Percentiles rank a stretch among this genome's conserved stretches.
phyloP scores from a whole-genome alignment of 179 eudicot genomes.

The Dionaea muscipula region DNA sequence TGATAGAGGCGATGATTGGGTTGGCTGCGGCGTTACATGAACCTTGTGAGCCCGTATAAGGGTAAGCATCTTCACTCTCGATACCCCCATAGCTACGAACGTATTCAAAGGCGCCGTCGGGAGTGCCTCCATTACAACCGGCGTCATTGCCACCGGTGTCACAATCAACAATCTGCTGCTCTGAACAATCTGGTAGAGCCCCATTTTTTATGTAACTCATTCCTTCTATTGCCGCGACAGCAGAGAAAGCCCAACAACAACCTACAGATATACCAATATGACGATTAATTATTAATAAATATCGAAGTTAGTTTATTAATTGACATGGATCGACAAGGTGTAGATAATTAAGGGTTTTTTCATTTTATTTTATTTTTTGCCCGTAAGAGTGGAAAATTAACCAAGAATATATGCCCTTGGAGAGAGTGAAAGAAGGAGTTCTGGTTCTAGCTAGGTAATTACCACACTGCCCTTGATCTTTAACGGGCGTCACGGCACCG shows the following conservation, averaged over 20 bases:
- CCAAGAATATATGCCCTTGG: not conserved
- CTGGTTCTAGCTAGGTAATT: no score
- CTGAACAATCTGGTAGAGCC: constrained; percentile 19
- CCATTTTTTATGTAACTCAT: constrained; percentile 15
- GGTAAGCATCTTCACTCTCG: constrained; percentile 18
- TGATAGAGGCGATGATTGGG: constrained; percentile 17
- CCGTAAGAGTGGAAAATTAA: not conserved
- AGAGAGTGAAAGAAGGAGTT: no score
- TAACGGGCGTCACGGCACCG: constrained; percentile 31
- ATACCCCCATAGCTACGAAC: constrained; percentile 20
- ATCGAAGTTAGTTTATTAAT: no score
- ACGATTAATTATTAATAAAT: no score
- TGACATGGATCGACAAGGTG: no score
- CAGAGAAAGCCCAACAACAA: constrained; percentile 24
- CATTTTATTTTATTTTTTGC: not conserved
- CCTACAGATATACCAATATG: no score
- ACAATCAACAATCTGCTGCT: constrained; percentile 28
- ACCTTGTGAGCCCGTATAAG: constrained; percentile 11
- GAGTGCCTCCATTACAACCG: constrained; percentile 19
- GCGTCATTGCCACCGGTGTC: constrained; percentile 3
- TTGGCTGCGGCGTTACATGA: constrained; percentile 10
- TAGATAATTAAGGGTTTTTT: no score
- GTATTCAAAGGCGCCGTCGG: constrained; percentile 18
- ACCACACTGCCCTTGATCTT: constrained; percentile 35
- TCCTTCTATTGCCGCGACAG: constrained; percentile 30